Evolutionary conservation across 2,329 filamentous ascomycete species (phyloP).

Genomic region (Niveomyces coronatus): DNA sequence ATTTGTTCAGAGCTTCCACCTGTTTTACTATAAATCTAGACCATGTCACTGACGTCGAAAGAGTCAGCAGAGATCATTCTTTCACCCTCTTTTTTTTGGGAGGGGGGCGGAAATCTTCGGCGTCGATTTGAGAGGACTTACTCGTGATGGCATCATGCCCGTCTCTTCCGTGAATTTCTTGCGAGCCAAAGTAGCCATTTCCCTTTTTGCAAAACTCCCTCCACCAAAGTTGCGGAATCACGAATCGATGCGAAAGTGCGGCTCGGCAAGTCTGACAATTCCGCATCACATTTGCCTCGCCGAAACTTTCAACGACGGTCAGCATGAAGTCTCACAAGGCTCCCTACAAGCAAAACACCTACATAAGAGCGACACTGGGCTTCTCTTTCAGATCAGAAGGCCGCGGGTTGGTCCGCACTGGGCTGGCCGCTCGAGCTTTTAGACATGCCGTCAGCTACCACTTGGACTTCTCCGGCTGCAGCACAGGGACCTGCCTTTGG

Average conservation of each 20-base stretch:
- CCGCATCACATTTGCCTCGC: not conserved
- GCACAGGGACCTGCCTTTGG: too few species aligned
- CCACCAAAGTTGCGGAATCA: slow-evolving; percentile 9
- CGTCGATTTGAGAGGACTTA: slow-evolving; percentile 9
- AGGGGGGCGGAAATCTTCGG: too few species aligned
- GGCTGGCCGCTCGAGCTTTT: too few species aligned
- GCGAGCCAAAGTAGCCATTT: slow-evolving; percentile 12
- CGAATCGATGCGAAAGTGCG: slow-evolving; percentile 1
- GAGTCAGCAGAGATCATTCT: too few species aligned
- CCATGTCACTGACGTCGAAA: slow-evolving; percentile 27
- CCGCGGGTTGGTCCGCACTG: too few species aligned
- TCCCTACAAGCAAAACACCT: too few species aligned
- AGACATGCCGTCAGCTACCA: too few species aligned
- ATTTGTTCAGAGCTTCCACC: slow-evolving; percentile 12
- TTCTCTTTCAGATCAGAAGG: too few species aligned
- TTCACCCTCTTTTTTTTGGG: slow-evolving; percentile 1
- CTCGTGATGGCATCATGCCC: slow-evolving; percentile 11
- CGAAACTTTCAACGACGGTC: not conserved
- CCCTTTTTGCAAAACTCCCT: slow-evolving; percentile 1
- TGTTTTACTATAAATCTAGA: slow-evolving; percentile 22
- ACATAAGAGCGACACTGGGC: too few species aligned
- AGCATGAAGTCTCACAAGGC: too few species aligned
- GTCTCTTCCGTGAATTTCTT: slow-evolving; percentile 10
- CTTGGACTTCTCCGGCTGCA: too few species aligned
- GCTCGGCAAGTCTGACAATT: slow-evolving; percentile 1